Evolutionary conservation across 306 rosid genomes (phyloP), one percentile per base, ranked within the genome.

Genomic region (Cucumis melo): DNA sequence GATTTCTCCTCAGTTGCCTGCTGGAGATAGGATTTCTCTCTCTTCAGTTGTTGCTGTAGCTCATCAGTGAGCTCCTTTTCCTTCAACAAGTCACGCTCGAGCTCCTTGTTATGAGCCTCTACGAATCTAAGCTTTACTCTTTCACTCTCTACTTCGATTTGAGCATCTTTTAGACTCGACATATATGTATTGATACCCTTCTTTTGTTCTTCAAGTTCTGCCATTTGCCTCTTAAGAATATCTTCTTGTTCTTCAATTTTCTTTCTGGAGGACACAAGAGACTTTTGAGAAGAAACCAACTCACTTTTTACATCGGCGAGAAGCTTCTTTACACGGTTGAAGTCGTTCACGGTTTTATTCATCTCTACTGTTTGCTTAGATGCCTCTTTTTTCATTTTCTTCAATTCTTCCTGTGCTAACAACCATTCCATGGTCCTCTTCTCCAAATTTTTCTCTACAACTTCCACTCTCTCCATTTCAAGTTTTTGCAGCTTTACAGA

Each of bases 221-320:
- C 77, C 85, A 86, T 73, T 81, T 88, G 93, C 78, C 78, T 80
- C 80, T 78, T 84, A 75, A 87, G 68, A 84, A 89, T 89, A 85
- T n/a, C 65, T 79, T 89, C 96, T 73, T 92, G 96, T 70, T 81
- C 92, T 81, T 87, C 88, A 90, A 85, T 89, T 86, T 85, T 90
- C 79, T 83, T 64, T 78, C 93, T 82, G 56, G 96, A 90, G 75
- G 86, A 84, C 11, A 87, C 80, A 58, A 94, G 83, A 32, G 95
- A 85, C 75, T 90, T 91, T 87, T 90, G 99, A 77, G 99, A 92
- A 29, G 90, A 90, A 85, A 92, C 92, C 85, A 92, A 81, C 73
- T 89, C 99, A 20, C 85, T 88, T 83, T 92, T 93, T 73, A 87
- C 92, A 36, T 84, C 92, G 62, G 48, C 34, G 29, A 94, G 93